These are phyloP conservation scores for Chaetomium globosum DNA, from an alignment of 2,329 filamentous ascomycete genomes.

Conservation along the genomic window DNA sequence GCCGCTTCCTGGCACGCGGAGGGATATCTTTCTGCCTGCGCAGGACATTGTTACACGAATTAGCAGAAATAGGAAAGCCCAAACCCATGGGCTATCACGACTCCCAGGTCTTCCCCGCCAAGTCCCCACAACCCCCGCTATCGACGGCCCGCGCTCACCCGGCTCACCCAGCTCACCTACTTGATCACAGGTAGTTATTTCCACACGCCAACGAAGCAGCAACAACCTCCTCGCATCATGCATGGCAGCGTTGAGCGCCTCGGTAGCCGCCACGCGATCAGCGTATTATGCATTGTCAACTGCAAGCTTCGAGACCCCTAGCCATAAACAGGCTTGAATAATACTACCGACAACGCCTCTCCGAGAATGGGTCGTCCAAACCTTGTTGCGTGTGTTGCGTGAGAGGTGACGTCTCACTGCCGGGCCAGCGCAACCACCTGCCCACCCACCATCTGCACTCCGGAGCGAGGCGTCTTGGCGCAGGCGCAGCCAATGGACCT, in stretches of 20 bases:
- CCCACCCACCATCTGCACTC: slow-evolving; percentile 1
- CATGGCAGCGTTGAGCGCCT: background rate
- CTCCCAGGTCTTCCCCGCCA: no score
- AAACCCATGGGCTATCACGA: no score
- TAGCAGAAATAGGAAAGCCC: no score
- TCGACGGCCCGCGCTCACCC: no score
- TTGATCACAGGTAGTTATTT: background rate
- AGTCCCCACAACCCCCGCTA: no score
- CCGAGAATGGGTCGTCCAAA: background rate
- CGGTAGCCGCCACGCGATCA: background rate
- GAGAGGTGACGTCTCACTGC: slow-evolving; percentile 17
- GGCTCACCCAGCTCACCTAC: no score
- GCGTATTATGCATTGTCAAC: background rate
- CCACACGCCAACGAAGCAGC: background rate
- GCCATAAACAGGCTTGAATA: background rate
- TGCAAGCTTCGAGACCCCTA: background rate
- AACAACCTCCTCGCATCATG: background rate
- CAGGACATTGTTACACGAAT: no score
- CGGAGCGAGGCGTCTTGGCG: slow-evolving; percentile 19
- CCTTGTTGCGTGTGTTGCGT: background rate
- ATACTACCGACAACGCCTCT: background rate
- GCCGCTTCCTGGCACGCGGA: no score
- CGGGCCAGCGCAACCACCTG: slow-evolving; percentile 12
- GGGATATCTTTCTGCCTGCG: no score
- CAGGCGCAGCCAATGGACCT: slow-evolving; percentile 10